phyloP scores from a whole-genome alignment of 2,329 filamentous ascomycete species.

The Venturia carpophila region DNA sequence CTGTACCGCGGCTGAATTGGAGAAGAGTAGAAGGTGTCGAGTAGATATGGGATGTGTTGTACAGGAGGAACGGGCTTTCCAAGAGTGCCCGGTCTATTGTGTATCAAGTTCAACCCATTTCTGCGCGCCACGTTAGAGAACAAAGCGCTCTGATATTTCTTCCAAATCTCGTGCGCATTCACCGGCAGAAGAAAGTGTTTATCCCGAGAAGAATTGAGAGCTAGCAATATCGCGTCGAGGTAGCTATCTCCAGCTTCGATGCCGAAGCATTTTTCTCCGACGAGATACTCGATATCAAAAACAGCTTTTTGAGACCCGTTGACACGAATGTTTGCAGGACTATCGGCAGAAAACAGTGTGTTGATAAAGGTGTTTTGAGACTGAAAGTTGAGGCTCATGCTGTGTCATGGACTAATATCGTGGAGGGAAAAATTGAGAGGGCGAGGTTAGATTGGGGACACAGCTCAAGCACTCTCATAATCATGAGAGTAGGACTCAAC shows the following conservation, averaged over 20 bases:
- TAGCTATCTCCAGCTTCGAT: not conserved
- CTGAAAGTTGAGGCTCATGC: not conserved
- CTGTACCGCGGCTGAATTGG: not conserved
- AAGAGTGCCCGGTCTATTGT: not conserved
- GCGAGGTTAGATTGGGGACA: not conserved
- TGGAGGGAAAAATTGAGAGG: not conserved
- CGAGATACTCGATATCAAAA: not conserved
- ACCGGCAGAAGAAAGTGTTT: not conserved
- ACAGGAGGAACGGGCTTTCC: not conserved
- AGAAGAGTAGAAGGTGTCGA: not conserved
- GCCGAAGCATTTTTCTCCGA: not conserved
- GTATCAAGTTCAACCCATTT: not conserved
- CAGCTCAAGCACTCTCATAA: not conserved
- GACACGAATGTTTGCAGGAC: not conserved
- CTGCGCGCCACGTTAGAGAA: constrained; percentile 2
- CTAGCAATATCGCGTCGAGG: not conserved
- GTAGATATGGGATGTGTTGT: not conserved
- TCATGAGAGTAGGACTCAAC: not conserved
- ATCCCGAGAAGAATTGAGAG: not conserved
- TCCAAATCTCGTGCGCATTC: not conserved
- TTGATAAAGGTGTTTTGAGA: not conserved
- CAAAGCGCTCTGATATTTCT: not conserved
- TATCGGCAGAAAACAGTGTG: not conserved
- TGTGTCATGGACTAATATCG: not conserved
- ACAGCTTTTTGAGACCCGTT: constrained; percentile 3